A percentile compares a stretch with the other conserved stretches of the same genome.
phyloP scores from a whole-genome alignment of 106 monocot species.

The Agapanthus africanus region DNA sequence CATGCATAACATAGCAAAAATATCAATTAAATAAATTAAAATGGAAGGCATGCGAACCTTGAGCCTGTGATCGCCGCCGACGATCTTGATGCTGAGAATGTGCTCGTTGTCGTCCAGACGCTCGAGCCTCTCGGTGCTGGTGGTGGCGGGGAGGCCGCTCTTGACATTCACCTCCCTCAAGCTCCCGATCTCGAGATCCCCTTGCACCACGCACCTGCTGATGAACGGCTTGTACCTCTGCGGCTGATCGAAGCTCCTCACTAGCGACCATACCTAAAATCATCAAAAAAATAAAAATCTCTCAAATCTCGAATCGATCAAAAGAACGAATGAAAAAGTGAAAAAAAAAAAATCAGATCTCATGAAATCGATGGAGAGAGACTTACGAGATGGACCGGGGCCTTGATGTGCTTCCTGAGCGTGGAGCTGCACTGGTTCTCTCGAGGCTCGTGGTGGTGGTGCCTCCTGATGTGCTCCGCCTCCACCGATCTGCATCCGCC shows the following conservation, averaged over 20 bases:
- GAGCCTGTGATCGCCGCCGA: slow-evolving; percentile 39
- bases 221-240: slow-evolving; percentile 56
- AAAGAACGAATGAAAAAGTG: not conserved
- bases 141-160: slow-evolving; percentile 48
- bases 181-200: slow-evolving; percentile 39
- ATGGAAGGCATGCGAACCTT: not conserved
- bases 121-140: slow-evolving; percentile 50
- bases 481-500: too few species aligned
- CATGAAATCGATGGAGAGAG: slow-evolving; percentile 20
- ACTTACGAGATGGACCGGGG: slow-evolving; percentile 49
- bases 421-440: slow-evolving; percentile 49
- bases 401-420: slow-evolving; percentile 45
- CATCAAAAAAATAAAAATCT: not conserved
- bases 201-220: slow-evolving; percentile 37
- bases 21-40: too few species aligned
- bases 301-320: not conserved
- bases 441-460: slow-evolving; percentile 45
- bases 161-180: slow-evolving; percentile 42
- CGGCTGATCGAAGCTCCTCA: slow-evolving; percentile 50
- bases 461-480: slow-evolving; percentile 34
- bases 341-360: not conserved
- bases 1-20: too few species aligned
- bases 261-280: slow-evolving; percentile 45
- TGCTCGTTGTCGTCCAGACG: slow-evolving; percentile 44
- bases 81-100: slow-evolving; percentile 28